A percentile compares a stretch with the other conserved stretches of the same genome.
Evolutionary conservation across 176 grass and related monocot genomes (phyloP).

Genomic region (Alloteropsis semialata): DNA sequence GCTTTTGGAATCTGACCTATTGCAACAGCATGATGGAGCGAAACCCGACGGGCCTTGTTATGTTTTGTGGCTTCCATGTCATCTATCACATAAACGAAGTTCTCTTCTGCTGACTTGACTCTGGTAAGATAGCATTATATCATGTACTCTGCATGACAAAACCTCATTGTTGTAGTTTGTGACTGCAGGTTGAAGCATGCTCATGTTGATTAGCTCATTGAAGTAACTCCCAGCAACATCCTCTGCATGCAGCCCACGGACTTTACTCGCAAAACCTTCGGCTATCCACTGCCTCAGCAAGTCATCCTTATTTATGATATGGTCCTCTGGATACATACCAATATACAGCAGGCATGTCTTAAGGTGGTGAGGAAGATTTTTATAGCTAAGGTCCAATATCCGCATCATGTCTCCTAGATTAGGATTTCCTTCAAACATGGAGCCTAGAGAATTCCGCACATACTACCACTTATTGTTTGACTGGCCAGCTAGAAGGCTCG

Average conservation of each 20-base stretch:
- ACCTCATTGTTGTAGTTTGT: conserved; percentile 6
- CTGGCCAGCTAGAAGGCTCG: neutral
- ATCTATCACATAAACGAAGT: conserved; percentile 22
- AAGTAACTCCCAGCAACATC: conserved; percentile 34
- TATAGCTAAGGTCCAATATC: conserved; percentile 38
- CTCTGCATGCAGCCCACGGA: neutral
- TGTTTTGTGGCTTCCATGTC: neutral
- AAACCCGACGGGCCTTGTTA: neutral
- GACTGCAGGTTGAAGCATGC: conserved; percentile 27
- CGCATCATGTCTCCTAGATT: neutral
- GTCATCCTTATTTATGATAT: neutral
- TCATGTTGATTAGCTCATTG: conserved; percentile 38
- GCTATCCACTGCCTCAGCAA: conserved; percentile 48
- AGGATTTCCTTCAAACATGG: neutral
- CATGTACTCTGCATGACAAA: conserved; percentile 27
- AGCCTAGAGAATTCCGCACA: neutral
- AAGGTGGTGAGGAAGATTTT: conserved; percentile 38
- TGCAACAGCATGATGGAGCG: neutral
- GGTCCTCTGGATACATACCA: conserved; percentile 38
- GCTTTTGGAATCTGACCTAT: neutral
- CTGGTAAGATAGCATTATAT: conserved; percentile 43
- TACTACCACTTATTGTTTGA: neutral
- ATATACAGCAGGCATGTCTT: conserved; percentile 48
- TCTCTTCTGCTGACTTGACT: conserved; percentile 34
- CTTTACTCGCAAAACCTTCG: conserved; percentile 36